Percentiles rank a stretch among this genome's conserved stretches.
These are phyloP conservation scores for Flaveria sonorensis DNA, from an alignment of 129 eudicot species.

Conservation along the genomic window DNA sequence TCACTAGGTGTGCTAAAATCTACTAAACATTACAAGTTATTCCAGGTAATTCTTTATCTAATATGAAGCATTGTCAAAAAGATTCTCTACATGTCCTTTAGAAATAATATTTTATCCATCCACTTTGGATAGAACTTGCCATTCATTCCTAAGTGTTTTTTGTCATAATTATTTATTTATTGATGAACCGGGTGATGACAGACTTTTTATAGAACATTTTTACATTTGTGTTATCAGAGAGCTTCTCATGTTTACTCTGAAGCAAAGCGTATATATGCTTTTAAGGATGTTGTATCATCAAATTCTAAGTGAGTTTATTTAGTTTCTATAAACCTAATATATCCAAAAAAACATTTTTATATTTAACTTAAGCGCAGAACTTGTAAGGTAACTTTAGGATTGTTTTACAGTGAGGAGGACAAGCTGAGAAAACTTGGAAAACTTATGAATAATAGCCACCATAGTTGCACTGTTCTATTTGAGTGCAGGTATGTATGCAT, in stretches of 20 bases:
- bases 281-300: conserved; percentile 80
- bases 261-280: conserved; percentile 83
- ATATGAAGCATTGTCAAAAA: background rate
- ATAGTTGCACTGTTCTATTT: conserved; percentile 96
- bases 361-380: background rate
- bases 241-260: conserved; percentile 81
- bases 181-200: too few relatives aligned
- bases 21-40: conserved; percentile 63
- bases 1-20: conserved; percentile 80
- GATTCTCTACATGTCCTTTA: background rate
- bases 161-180: too few relatives aligned
- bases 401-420: conserved; percentile 71
- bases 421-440: conserved; percentile 80
- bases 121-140: too few relatives aligned
- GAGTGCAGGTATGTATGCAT: conserved; percentile 71
- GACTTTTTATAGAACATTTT: background rate
- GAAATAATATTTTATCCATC: too few relatives aligned
- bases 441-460: conserved; percentile 94
- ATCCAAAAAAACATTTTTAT: background rate
- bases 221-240: conserved; percentile 48
- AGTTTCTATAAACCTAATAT: background rate
- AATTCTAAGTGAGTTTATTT: conserved; percentile 48
- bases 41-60: conserved; percentile 42
- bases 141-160: too few relatives aligned
- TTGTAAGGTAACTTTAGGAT: background rate